Base-by-base conservation (phyloP, 345 rosid species). In the rapeseed (Brassica napus) region DNA sequence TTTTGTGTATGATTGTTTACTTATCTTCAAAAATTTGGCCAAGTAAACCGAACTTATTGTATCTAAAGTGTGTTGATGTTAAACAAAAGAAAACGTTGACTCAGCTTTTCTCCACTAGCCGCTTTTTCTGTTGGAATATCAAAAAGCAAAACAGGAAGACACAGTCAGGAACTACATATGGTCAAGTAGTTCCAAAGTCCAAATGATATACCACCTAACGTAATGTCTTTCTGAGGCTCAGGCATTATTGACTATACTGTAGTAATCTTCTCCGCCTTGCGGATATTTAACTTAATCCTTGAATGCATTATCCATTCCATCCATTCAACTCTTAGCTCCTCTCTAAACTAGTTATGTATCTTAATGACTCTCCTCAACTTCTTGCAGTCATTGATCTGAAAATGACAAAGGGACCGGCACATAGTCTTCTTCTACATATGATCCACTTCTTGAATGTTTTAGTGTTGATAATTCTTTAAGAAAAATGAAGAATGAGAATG, bases 1-100 rank as follows among this genome's bases (percentile, higher is more conserved):
- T 63, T 16, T 23, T 73, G 14, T 52, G 39, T 21, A 18, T 35
- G 66, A 21, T 55, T 69, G 9, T 31, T 69, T 69, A 69, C 63
- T 67, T 37, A 66, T 54, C 58, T 15, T 61, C 5, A 47, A 8
- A 8, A 32, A 1, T 9, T 61, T 77, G 16, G 49, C 52, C 74
- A 42, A 76, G 34, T 18, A 18, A 62, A 47, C 14, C 18, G 60
- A 63, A 31, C 31, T 28, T 30, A 12, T 28, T 62, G 65, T 30
- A 26, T 23, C 64, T 24, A 23, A 58, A 3, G 1, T 18, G 26
- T 55, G 60, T 55, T 55, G 21, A 35, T 35, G 39, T 6, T 35
- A 35, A 10, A 35, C 39, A 35, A 35, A 35, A 35, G 9, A 35
- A 35, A 32, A 32, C n/a, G n/a, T n/a, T n/a, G n/a, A n/a, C n/a